Percentiles rank a stretch among this genome's conserved stretches.
Conservation (phyloP, 768 basidiomycete species). For the Amanita molliuscula region DNA sequence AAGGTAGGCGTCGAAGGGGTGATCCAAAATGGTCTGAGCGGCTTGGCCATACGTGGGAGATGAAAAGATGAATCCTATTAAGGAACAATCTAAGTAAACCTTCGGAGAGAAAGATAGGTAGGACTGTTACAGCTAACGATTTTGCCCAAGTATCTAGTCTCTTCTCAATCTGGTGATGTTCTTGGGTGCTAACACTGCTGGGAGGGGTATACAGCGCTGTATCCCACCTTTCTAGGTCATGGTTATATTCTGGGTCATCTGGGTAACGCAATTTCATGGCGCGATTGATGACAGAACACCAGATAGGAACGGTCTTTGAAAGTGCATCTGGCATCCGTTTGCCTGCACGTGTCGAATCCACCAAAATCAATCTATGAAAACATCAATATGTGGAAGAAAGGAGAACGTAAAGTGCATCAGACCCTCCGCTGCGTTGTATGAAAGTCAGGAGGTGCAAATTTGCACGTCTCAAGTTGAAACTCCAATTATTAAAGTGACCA, state of each 20-base stretch:
- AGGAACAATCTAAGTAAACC: background rate
- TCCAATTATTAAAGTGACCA: constrained; percentile 79
- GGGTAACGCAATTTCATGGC: constrained; percentile 32
- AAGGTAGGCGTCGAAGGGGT: constrained; percentile 23
- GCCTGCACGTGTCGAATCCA: constrained; percentile 89
- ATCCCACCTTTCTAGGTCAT: constrained; percentile 34
- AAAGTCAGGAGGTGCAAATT: constrained; percentile 71
- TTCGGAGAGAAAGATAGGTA: constrained; percentile 36
- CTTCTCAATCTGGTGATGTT: constrained; percentile 69
- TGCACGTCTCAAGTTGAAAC: constrained; percentile 73
- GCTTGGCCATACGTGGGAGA: background rate
- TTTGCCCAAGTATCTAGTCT: constrained; percentile 60
- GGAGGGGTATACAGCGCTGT: constrained; percentile 60
- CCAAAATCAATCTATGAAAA: constrained; percentile 58
- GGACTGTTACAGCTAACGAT: constrained; percentile 45
- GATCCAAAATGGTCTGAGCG: constrained; percentile 2
- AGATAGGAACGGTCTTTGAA: constrained; percentile 89
- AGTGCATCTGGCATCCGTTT: constrained; percentile 93
- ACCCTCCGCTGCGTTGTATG: constrained; percentile 52
- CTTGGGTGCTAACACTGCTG: constrained; percentile 55
- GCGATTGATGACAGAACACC: constrained; percentile 85
- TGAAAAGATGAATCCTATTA: constrained; percentile 2
- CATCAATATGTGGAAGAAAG: constrained; percentile 1
- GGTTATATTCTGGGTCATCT: constrained; percentile 2
- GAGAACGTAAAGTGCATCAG: constrained; percentile 12